Percentiles rank a stretch among this genome's conserved stretches.
phyloP scores from a whole-genome alignment of 2,329 filamentous ascomycete genomes.

The Fusarium ramigenum region DNA sequence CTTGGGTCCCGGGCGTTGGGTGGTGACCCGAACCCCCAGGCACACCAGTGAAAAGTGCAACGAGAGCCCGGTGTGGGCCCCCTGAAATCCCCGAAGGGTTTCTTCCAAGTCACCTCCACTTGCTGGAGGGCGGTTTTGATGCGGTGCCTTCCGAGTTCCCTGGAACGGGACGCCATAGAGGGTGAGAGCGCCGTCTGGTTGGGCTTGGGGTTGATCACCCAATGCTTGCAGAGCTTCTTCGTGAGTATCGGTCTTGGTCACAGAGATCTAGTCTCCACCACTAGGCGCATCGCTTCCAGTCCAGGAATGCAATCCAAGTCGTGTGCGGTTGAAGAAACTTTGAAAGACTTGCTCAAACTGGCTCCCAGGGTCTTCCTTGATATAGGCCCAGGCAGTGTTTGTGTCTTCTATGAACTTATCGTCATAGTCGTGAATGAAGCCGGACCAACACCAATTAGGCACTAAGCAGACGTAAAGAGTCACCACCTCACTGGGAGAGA shows the following conservation, averaged over 20 bases:
- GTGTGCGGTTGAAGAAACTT: background rate
- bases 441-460: background rate
- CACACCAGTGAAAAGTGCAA: background rate
- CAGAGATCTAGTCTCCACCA: background rate
- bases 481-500: background rate
- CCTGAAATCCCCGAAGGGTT: background rate
- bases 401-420: background rate
- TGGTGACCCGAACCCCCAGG: too few relatives aligned
- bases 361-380: background rate
- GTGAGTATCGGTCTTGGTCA: too few relatives aligned
- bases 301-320: slow-evolving; percentile 8
- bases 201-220: background rate
- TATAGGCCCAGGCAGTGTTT: background rate
- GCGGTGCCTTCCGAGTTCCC: background rate
- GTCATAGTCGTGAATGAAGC: background rate
- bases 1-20: too few relatives aligned
- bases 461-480: slow-evolving; percentile 16
- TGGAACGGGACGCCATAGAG: background rate
- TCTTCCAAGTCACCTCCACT: background rate
- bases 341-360: background rate
- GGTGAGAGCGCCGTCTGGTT: background rate
- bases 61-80: background rate
- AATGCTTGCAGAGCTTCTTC: background rate
- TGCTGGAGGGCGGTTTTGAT: background rate
- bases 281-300: background rate